Percentiles rank a stretch among this genome's conserved stretches.
Evolutionary conservation across 164 flowering plant species (phyloP).

Genomic region (Malania oleifera): DNA sequence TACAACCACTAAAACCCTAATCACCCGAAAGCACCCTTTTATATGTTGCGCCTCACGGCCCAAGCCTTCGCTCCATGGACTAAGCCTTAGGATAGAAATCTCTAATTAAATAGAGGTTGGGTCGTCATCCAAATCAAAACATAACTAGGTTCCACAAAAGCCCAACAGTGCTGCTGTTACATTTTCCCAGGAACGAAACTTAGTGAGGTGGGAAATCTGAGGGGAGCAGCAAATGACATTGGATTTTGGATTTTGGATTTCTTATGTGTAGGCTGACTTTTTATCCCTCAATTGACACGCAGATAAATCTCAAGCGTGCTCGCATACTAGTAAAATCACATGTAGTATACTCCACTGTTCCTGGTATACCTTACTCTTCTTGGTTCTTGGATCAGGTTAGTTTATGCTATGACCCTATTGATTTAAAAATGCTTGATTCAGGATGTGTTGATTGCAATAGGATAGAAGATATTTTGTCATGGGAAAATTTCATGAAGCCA

Average conservation of each 20-base stretch:
- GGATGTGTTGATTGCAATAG: conserved; percentile 76
- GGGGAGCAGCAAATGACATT: neutral
- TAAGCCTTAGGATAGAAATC: no score
- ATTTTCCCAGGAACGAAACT: no score
- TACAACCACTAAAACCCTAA: no score
- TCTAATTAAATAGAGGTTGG: no score
- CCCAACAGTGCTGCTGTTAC: no score
- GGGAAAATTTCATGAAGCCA: conserved; percentile 74
- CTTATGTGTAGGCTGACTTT: neutral
- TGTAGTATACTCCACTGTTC: conserved; percentile 45
- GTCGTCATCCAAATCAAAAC: no score
- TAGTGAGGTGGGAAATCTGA: neutral
- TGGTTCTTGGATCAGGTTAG: neutral
- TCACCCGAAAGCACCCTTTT: no score
- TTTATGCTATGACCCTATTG: neutral
- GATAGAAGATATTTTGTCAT: conserved; percentile 62
- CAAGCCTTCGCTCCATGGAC: no score
- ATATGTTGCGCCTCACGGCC: no score
- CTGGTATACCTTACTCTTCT: conserved; percentile 35
- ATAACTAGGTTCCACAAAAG: no score
- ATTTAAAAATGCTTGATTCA: conserved; percentile 22
- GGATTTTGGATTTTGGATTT: conserved; percentile 1
- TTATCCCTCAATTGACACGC: conserved; percentile 18
- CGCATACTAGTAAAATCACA: conserved; percentile 72
- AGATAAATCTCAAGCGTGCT: conserved; percentile 96